These are phyloP conservation scores for Colletotrichum lupini DNA, from an alignment of 2,329 filamentous ascomycete genomes.

Conservation along the genomic window DNA sequence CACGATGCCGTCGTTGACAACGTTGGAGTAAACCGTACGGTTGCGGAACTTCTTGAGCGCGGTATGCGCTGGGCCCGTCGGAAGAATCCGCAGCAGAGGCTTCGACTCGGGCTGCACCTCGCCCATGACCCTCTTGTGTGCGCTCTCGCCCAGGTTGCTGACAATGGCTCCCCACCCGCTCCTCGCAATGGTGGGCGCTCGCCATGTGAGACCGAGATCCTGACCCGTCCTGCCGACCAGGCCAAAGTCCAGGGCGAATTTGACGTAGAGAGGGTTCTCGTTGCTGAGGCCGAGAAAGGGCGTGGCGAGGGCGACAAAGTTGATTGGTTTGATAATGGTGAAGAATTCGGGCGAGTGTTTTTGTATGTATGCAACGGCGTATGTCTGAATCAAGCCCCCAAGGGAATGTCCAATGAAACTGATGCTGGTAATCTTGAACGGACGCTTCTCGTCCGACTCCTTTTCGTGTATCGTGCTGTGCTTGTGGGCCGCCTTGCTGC, in stretches of 20 bases:
- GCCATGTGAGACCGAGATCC: conserved; percentile 94
- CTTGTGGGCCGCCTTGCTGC: conserved; percentile 61
- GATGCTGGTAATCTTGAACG: conserved; percentile 91
- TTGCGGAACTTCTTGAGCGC: conserved; percentile 90
- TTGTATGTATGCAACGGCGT: conserved; percentile 95
- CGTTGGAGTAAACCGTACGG: conserved; percentile 93
- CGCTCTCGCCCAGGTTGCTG: conserved; percentile 79
- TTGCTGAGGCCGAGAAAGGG: conserved; percentile 94
- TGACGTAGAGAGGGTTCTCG: conserved; percentile 97
- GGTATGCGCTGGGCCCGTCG: conserved; percentile 89
- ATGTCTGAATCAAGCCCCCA: conserved; percentile 90
- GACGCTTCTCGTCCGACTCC: conserved; percentile 53
- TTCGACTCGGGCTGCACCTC: conserved; percentile 83
- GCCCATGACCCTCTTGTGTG: conserved; percentile 68
- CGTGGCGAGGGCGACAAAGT: conserved; percentile 89
- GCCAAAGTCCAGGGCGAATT: conserved; percentile 95
- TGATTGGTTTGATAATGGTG: conserved; percentile 84
- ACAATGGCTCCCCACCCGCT: conserved; percentile 92
- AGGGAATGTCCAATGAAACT: conserved; percentile 95
- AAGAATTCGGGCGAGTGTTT: conserved; percentile 96
- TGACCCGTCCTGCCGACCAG: conserved; percentile 96
- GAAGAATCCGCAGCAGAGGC: conserved; percentile 86
- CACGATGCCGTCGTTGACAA: conserved; percentile 97
- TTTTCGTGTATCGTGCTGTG: conserved; percentile 68
- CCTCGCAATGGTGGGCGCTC: conserved; percentile 84